Base-by-base conservation (phyloP, 2,329 filamentous ascomycete species). In the Cordyceps fumosorosea region DNA sequence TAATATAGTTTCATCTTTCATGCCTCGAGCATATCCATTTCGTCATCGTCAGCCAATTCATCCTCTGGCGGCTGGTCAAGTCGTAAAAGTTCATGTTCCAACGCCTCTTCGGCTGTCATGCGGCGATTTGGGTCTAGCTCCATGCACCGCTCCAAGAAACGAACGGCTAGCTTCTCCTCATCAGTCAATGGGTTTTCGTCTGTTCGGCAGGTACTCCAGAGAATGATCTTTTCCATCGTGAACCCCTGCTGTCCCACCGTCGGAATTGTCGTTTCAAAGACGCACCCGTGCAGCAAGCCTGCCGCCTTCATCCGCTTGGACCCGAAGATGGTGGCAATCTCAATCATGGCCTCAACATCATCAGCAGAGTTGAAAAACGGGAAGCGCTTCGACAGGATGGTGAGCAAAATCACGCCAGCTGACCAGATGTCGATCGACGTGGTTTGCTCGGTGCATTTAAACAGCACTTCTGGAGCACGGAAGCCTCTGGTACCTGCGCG, bases 291-390 rank as follows among this genome's bases (percentile, higher is more conserved):
- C 56, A 96, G 80, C 20, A 91, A 79, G 0, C 91, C 91, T 3
- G 89, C 90, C 40, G 84, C 80, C 71, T 89, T 90, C 93, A 99
- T 98, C 63, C 88, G 86, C 71, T 84, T 87, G 48, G 83, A 82
- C 56, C 95, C 95, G 73, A 98, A 97, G 64, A 99, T 96, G 63
- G 91, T 96, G 42, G 93, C 90, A 67, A 99, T 96, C 75, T 99
- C 95, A 67, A 99, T 93, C 83, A 97, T 89, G 57, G 95, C 95
- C 71, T 99, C 95, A 54, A 99, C 89, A 69, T 99, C 95, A 73
- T 99, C 95, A n/a, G 92, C 89, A 52, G 91, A 96, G 76, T 99
- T 97, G 81, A 99, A 99, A 76, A 99, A 99, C 1, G 95, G 95
- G 69, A 99, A 99, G 4, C 95, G 87, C 62, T 89, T 89, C 47